A percentile compares a stretch with the other conserved stretches of the same genome.
Conservation (phyloP, 1,139 yeast genomes). For the Geotrichum armillariae region DNA sequence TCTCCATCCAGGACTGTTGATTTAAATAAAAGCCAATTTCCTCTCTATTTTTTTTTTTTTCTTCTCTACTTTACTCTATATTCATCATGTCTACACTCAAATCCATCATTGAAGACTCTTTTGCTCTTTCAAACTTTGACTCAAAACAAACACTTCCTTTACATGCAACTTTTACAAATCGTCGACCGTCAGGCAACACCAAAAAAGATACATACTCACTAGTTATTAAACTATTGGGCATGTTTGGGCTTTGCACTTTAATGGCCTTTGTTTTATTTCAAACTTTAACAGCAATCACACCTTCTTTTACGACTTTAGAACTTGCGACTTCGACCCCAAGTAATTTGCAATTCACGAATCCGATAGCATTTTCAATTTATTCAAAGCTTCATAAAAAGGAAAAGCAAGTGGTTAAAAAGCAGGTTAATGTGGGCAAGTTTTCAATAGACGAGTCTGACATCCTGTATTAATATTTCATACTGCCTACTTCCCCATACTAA, state of each 20-base stretch:
- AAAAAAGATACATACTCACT: not conserved
- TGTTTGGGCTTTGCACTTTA: conserved; percentile 7
- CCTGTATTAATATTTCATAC: too few relatives aligned
- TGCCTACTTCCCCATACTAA: too few relatives aligned
- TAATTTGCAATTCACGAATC: conserved; percentile 8
- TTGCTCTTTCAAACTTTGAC: not conserved
- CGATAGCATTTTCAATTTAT: conserved; percentile 5
- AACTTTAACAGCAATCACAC: conserved; percentile 1
- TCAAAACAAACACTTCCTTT: not conserved
- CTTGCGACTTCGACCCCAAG: not conserved
- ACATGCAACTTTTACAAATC: too few relatives aligned
- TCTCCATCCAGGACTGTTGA: too few relatives aligned
- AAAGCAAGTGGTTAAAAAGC: too few relatives aligned
- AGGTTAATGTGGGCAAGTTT: too few relatives aligned
- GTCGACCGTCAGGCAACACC: too few relatives aligned
- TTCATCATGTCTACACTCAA: conserved; percentile 1
- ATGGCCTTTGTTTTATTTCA: conserved; percentile 7
- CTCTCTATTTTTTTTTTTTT: too few relatives aligned
- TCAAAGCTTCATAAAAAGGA: conserved; percentile 1
- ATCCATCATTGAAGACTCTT: conserved; percentile 6
- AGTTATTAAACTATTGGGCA: conserved; percentile 8
- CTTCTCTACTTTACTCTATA: too few relatives aligned
- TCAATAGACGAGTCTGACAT: too few relatives aligned
- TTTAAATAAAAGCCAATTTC: too few relatives aligned
- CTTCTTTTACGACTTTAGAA: not conserved